Conservation (phyloP, 257 asterid species). For the Plantago ovata region DNA sequence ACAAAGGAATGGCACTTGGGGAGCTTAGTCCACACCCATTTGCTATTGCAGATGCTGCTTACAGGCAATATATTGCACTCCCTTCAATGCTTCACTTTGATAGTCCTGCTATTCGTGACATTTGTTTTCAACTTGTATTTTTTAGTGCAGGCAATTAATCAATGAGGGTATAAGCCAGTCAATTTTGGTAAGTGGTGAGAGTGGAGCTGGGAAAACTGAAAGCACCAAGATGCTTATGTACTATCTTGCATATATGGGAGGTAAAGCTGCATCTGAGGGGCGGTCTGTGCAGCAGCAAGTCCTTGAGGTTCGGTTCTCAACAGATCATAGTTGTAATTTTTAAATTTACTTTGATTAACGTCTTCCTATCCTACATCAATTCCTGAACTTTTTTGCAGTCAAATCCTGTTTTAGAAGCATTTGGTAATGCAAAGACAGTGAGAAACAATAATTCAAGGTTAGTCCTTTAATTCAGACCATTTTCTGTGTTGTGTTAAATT, state of each 20-base stretch:
- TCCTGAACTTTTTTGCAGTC: constrained; percentile 52
- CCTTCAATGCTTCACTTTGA: constrained; percentile 9
- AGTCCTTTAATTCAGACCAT: constrained; percentile 14
- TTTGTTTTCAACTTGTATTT: constrained; percentile 17
- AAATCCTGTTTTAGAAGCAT: constrained; percentile 91
- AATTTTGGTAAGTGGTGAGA: constrained; percentile 94
- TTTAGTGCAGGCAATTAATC: constrained; percentile 69
- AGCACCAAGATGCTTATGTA: constrained; percentile 84
- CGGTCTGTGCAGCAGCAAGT: constrained; percentile 84
- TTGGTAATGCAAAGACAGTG: constrained; percentile 92
- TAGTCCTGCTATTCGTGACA: constrained; percentile 9
- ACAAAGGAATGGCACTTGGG: constrained; percentile 68
- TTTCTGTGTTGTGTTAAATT: constrained; percentile 15
- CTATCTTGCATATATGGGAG: constrained; percentile 92
- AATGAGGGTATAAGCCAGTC: constrained; percentile 70
- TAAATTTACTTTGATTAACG: constrained; percentile 4
- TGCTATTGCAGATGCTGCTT: constrained; percentile 87
- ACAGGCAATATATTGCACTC: constrained; percentile 47
- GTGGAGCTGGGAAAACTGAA: constrained; percentile 98
- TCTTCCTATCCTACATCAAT: constrained; percentile 1
- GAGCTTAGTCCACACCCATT: constrained; percentile 87
- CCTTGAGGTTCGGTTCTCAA: constrained; percentile 63
- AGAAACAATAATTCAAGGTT: constrained; percentile 93
- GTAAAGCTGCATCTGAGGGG: constrained; percentile 57
- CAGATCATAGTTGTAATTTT: not conserved